Conservation (phyloP, 176 grass and related monocot species). For the Puccinellia tenuiflora region DNA sequence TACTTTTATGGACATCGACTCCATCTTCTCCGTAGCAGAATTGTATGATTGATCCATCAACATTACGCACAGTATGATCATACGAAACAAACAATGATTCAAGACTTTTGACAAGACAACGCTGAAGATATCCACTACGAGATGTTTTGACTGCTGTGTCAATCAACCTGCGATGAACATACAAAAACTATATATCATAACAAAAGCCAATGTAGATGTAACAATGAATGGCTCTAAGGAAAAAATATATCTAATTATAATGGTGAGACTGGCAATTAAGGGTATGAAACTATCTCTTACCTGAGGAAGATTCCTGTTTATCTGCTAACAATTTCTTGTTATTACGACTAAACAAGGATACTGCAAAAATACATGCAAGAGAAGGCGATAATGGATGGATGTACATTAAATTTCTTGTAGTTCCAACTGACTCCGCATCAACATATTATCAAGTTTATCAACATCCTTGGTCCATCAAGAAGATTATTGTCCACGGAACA, state of each 20-base stretch:
- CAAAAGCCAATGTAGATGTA: neutral
- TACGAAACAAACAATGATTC: slow-evolving; percentile 85
- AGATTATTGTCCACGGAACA: neutral
- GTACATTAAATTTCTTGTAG: neutral
- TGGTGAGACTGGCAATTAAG: neutral
- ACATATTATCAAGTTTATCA: neutral
- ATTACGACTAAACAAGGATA: neutral
- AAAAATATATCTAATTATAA: neutral
- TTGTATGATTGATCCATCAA: slow-evolving; percentile 89
- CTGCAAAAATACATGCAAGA: neutral
- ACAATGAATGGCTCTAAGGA: neutral
- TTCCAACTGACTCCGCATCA: neutral
- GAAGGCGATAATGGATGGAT: neutral
- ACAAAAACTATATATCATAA: slow-evolving; percentile 10
- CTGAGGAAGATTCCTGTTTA: neutral
- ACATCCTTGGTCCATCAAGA: neutral
- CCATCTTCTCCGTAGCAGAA: slow-evolving; percentile 92
- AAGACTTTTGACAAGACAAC: slow-evolving; percentile 90
- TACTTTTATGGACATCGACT: slow-evolving; percentile 75
- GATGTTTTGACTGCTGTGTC: slow-evolving; percentile 96
- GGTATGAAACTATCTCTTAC: neutral
- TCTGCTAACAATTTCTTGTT: neutral
- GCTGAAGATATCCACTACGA: slow-evolving; percentile 91
- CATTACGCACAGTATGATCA: slow-evolving; percentile 86
- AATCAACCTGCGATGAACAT: slow-evolving; percentile 52